phyloP scores from a whole-genome alignment of 75 land plant genomes.

The Pinus taeda region DNA sequence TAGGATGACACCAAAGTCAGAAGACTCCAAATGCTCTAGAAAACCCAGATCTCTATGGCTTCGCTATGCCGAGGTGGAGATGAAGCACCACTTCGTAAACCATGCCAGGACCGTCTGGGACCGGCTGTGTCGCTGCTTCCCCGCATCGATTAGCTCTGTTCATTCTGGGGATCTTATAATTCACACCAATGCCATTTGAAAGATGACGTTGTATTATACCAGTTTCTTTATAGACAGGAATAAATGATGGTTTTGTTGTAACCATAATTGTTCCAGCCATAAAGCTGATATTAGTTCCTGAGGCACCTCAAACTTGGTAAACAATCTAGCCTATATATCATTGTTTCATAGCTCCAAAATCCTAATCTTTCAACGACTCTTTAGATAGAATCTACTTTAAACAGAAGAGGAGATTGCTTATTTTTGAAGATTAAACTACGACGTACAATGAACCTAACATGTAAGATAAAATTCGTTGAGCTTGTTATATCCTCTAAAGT shows the following conservation, averaged over 20 bases:
- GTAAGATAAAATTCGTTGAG: background rate
- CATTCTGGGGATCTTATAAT: too few relatives aligned
- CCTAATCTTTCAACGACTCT: background rate
- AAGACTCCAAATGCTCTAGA: too few relatives aligned
- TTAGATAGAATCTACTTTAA: background rate
- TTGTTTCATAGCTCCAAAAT: background rate
- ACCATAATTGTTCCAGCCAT: conserved; percentile 54
- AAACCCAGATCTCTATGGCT: too few relatives aligned
- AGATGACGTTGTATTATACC: conserved; percentile 80
- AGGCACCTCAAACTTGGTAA: conserved; percentile 74
- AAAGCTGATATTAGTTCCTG: conserved; percentile 68
- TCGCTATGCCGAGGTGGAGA: too few relatives aligned
- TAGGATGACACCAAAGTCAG: too few relatives aligned
- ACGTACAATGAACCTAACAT: background rate
- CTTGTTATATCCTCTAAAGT: too few relatives aligned
- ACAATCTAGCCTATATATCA: background rate
- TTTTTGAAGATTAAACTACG: background rate
- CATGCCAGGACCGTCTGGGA: too few relatives aligned
- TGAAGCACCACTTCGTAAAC: too few relatives aligned
- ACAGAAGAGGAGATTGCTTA: background rate
- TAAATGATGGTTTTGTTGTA: conserved; percentile 65
- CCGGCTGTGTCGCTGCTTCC: too few relatives aligned
- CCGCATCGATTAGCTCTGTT: too few relatives aligned
- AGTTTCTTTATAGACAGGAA: conserved; percentile 64
- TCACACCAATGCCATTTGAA: conserved; percentile 96